Base-by-base conservation (phyloP, 768 basidiomycete species). In the Lactarius pseudohatsudake region DNA sequence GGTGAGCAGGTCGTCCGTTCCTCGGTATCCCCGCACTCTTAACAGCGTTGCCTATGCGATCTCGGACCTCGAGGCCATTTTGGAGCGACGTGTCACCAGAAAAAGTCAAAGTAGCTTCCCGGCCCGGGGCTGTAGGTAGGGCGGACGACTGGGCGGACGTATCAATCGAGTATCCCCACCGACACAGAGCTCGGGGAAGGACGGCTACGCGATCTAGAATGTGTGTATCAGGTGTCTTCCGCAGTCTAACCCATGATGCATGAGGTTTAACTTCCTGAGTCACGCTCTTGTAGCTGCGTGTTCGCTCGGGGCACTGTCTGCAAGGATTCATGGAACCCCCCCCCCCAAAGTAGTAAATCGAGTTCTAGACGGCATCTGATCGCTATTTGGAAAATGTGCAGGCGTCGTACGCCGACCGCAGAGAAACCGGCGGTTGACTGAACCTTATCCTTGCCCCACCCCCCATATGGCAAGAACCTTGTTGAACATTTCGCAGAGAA, bases 21-120 rank as follows among this genome's bases (percentile, higher is more conserved):
- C 22, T 53, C 26, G 5, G 50, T 53, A 53, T 26, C 50, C 34
- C 59, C 59, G 38, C 54, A 55, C 34, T 55, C 54, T 55, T 55
- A 56, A 45, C 53, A 41, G 13, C 20, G 16, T 34, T 26, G 58
- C 53, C 28, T 28, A 6, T 13, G 38, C 53, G 18, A 55, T 16
- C 15, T 26, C 10, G 30, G 53, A 26, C 50, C 50, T 53, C 26
- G 50, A 53, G 50, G 50, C 26, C 15, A 53, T 26, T 26, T 53
- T 53, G 6, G 22, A 53, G 26, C 26, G 26, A 5, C 50, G 6
- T 5, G 26, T 47, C 41, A 47, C n/a, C 10, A 47, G 45, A 47
- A 47, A 47, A 47, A 47, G 50, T 28, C 50, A 53, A 15, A 26
- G 11, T 13, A 50, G 47, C 22, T 50, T 50, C 47, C 22, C n/a